Base-by-base conservation (phyloP, 345 rosid genomes). In the Excoecaria cochinchinensis region DNA sequence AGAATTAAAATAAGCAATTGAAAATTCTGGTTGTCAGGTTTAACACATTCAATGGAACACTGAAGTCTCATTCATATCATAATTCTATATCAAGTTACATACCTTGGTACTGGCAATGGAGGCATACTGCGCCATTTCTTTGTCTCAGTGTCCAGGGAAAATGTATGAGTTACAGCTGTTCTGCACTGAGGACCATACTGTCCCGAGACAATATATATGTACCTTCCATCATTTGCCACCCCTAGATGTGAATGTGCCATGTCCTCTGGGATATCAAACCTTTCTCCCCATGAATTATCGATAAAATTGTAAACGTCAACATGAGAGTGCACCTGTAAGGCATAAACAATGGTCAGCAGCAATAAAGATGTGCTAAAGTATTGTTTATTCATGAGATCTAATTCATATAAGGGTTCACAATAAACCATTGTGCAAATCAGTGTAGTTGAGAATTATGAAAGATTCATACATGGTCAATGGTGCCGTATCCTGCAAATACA, bases 241-340 rank as follows among this genome's bases (percentile, higher is more conserved):
- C 98, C 99, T 83, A 95, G 91, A 78, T 95, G 98, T 16, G 99
- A 95, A 85, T 95, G 99, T 15, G 98, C 98, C 99, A 95, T 95
- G 81, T 93, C 96, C 81, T 90, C 93, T 3, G 99, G 99, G 98
- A 95, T 95, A 82, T 90, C 92, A 79, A 93, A 93, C 84, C 94
- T 85, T 64, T 85, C 93, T 85, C 91, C 92, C 97, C 99, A 95
- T 44, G 88, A 86, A 76, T 91, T 90, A 85, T 86, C 88, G 6
- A 86, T 76, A 79, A 95, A 91, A 80, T 91, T 91, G 85, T 89
- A 95, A 64, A 95, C 82, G 80, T 95, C 97, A 73, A 95, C 91
- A 81, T 93, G 97, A 19, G 98, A 90, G 86, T 95, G 97, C 66
- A 95, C 99, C 99, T 95, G 77, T 63, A 19, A 9, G 31, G 31